Base-by-base conservation (phyloP, 176 grass and related monocot genomes). In the Oryza rufipogon region DNA sequence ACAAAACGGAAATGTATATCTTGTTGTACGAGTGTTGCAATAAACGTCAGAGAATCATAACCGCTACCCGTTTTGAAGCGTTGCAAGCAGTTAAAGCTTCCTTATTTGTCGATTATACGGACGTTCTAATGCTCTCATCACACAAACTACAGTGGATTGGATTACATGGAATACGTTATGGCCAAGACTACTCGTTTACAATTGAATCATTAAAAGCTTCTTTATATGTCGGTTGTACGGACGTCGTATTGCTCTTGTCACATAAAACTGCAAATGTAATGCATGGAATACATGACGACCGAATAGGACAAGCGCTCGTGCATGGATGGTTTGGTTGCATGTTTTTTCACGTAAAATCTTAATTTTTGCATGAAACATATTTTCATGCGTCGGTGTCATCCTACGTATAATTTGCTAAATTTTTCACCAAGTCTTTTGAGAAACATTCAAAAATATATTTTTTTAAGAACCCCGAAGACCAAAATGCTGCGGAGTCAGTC, bases 211-310 rank as follows among this genome's bases (percentile, higher is more conserved):
- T 56, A 19, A 58, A 58, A 58, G 52, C 17, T 22, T 22, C 9
- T 8, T 11, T 63, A 23, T 63, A 11, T 23, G 58, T 0, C 20
- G 1, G 0, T 23, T 58, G 7, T 22, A 17, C n/a, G 9, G n/a
- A 22, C 2, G 0, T 6, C 1, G 0, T 32, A 33, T 1, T 3
- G 10, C 26, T 56, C 4, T 9, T 3, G 4, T 36, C 0, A 28
- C 5, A 63, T 2, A 65, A 64, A 7, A 44, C 11, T 9, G 4
- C 0, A 25, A 60, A 60, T 4, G 0, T 44, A 38, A 42, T 30
- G 33, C 0, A 41, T 5, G 4, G 1, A 58, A n/a, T n/a, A 9
- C 14, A 16, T 58, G 8, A 58, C 6, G 52, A 58, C 1, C 2
- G 3, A 4, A 3, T 58, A 58, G 6, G 19, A n/a, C 54, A 58